phyloP scores from a whole-genome alignment of 2,329 filamentous ascomycete species.

The Eurotiales sp. region DNA sequence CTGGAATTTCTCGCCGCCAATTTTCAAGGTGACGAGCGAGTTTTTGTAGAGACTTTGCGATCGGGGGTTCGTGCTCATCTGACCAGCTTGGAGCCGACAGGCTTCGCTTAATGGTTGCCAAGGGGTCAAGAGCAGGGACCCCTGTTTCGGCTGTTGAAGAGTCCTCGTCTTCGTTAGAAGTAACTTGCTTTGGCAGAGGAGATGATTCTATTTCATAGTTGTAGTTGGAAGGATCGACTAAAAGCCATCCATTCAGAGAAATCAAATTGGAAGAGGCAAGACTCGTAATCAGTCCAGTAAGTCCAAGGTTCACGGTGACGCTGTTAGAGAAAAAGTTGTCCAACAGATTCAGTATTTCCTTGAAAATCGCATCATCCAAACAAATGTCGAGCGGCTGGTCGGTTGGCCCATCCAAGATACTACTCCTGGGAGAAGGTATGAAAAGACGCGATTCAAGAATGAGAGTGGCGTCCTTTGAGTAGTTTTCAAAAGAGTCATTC shows the following conservation, averaged over 20 bases:
- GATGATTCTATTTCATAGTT: conserved; percentile 38
- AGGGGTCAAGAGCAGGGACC: conserved; percentile 21
- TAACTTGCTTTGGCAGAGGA: background rate
- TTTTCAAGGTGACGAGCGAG: conserved; percentile 60
- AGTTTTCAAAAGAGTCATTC: conserved; percentile 42
- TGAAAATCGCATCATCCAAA: conserved; percentile 58
- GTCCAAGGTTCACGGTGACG: conserved; percentile 81
- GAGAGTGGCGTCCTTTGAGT: conserved; percentile 52
- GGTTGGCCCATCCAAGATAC: conserved; percentile 45
- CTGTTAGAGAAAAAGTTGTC: conserved; percentile 84
- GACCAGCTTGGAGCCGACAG: conserved; percentile 46
- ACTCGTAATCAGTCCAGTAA: conserved; percentile 79
- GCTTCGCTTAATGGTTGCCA: conserved; percentile 26
- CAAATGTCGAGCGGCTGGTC: conserved; percentile 64
- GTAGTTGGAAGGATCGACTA: conserved; percentile 66
- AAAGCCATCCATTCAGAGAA: conserved; percentile 83
- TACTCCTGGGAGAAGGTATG: conserved; percentile 24
- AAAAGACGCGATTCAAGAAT: conserved; percentile 38
- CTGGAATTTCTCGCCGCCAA: conserved; percentile 62
- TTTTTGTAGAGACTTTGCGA: conserved; percentile 56
- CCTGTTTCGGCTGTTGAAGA: conserved; percentile 38
- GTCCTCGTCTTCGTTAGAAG: conserved; percentile 20
- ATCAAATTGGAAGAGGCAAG: conserved; percentile 82
- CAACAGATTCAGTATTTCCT: conserved; percentile 56
- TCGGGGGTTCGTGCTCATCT: conserved; percentile 43